Evolutionary conservation across 2,329 filamentous ascomycete species (phyloP).

Genomic region (Phoma herbarum): DNA sequence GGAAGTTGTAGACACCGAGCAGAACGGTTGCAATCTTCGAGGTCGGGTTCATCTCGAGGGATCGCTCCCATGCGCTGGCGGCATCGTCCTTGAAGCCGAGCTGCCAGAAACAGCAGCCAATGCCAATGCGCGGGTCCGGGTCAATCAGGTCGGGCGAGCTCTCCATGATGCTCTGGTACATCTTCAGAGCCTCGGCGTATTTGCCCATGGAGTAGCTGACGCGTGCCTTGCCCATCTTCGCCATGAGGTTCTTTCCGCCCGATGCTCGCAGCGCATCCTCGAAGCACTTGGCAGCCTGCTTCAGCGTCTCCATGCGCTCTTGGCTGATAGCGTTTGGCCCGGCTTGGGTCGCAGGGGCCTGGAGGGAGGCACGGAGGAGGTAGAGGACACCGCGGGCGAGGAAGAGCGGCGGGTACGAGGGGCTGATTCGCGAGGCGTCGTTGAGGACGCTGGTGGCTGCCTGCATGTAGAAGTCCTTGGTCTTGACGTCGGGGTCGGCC

Average conservation of each 20-base stretch:
- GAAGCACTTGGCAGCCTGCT: conserved; percentile 89
- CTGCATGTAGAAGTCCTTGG: conserved; percentile 92
- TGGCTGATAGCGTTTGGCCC: conserved; percentile 70
- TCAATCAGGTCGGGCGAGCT: conserved; percentile 89
- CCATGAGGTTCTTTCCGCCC: conserved; percentile 87
- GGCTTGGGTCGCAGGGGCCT: conserved; percentile 74
- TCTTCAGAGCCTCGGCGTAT: conserved; percentile 81
- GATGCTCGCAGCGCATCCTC: conserved; percentile 91
- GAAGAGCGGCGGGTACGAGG: conserved; percentile 88
- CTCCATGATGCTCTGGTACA: conserved; percentile 86
- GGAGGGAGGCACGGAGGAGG: conserved; percentile 85
- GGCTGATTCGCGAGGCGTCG: conserved; percentile 93
- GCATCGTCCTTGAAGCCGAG: conserved; percentile 94
- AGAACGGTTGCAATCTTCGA: conserved; percentile 92
- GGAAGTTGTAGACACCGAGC: conserved; percentile 87
- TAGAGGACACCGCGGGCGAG: conserved; percentile 90
- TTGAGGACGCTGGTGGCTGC: conserved; percentile 91
- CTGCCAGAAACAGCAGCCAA: conserved; percentile 97
- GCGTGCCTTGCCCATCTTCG: conserved; percentile 86
- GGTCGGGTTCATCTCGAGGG: conserved; percentile 80
- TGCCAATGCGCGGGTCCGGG: conserved; percentile 93
- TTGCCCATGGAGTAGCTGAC: conserved; percentile 87
- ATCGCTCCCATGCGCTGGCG: conserved; percentile 87
- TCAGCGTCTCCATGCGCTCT: conserved; percentile 80
- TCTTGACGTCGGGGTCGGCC: conserved; percentile 70